Conservation (phyloP, 108 stramenopile genomes). For the Fragilaria crotonensis region DNA sequence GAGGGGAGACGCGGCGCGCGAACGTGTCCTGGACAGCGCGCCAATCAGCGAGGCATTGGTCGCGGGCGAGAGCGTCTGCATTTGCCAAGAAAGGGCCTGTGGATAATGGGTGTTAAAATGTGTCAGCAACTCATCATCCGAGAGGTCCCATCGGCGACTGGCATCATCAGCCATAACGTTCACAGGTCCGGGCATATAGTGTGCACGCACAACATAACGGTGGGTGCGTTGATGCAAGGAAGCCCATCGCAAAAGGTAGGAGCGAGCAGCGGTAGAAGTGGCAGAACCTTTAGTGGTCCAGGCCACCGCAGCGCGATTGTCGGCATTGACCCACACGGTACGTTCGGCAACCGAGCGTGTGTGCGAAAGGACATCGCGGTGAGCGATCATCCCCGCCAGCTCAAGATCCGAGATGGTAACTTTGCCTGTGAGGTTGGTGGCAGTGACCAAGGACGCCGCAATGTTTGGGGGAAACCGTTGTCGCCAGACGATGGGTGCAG, state of each 20-base stretch:
- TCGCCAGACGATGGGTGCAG: conserved; percentile 1
- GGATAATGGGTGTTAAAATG: conserved; percentile 6
- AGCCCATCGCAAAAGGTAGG: conserved; percentile 34
- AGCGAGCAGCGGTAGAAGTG: conserved; percentile 19
- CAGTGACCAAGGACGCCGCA: not conserved
- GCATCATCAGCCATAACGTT: conserved; percentile 12
- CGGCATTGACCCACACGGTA: not conserved
- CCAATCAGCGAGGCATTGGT: no score
- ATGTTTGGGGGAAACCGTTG: not conserved
- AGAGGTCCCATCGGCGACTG: conserved; percentile 1
- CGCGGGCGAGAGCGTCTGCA: conserved; percentile 3
- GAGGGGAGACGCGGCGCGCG: no score
- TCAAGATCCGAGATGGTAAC: conserved; percentile 36
- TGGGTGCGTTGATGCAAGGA: conserved; percentile 13
- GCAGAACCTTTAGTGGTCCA: conserved; percentile 26
- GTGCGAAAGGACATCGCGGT: not conserved
- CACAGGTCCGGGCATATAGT: conserved; percentile 17
- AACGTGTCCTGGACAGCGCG: no score
- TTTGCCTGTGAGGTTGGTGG: conserved; percentile 1
- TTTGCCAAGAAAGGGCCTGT: conserved; percentile 21
- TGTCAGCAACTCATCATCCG: not conserved
- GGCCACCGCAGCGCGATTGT: not conserved
- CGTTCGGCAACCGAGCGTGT: not conserved
- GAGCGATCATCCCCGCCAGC: conserved; percentile 18
- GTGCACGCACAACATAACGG: conserved; percentile 18